Conservation (phyloP, 495 filamentous ascomycete species). For the Baudoinia panamericana region DNA sequence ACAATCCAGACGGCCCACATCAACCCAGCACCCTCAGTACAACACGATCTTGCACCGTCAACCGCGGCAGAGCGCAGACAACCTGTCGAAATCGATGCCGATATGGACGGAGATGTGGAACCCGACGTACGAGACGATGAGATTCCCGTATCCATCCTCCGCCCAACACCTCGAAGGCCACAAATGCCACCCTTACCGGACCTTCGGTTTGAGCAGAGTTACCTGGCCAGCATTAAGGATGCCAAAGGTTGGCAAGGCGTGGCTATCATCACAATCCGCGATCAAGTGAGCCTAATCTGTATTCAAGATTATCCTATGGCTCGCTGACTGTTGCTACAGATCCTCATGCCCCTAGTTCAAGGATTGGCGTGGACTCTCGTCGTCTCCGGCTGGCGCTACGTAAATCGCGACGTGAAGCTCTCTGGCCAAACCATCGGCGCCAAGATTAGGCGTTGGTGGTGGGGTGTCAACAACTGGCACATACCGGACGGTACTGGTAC, state of each 20-base stretch:
- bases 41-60: constrained; percentile 69
- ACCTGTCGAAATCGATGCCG: constrained; percentile 22
- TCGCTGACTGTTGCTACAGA: constrained; percentile 34
- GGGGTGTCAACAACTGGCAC: constrained; percentile 74
- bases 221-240: constrained; percentile 66
- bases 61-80: constrained; percentile 42
- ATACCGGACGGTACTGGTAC: constrained; percentile 33
- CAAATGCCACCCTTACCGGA: constrained; percentile 77
- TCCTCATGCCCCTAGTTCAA: constrained; percentile 71
- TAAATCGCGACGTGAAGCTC: constrained; percentile 60
- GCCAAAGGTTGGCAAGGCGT: constrained; percentile 67
- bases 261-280: constrained; percentile 68
- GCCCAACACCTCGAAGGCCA: constrained; percentile 37
- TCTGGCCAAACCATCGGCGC: constrained; percentile 59
- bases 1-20: constrained; percentile 70
- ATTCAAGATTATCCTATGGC: background rate
- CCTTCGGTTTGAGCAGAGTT: constrained; percentile 93
- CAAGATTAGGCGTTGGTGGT: constrained; percentile 75
- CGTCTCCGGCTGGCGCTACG: constrained; percentile 68
- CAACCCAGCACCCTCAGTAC: constrained; percentile 49
- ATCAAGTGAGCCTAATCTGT: constrained; percentile 59
- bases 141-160: constrained; percentile 29
- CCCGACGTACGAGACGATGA: constrained; percentile 29
- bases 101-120: constrained; percentile 12
- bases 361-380: constrained; percentile 71